These are phyloP conservation scores for Saccharomycopsis sp. DNA, from an alignment of 805 yeast species.

Conservation along the genomic window DNA sequence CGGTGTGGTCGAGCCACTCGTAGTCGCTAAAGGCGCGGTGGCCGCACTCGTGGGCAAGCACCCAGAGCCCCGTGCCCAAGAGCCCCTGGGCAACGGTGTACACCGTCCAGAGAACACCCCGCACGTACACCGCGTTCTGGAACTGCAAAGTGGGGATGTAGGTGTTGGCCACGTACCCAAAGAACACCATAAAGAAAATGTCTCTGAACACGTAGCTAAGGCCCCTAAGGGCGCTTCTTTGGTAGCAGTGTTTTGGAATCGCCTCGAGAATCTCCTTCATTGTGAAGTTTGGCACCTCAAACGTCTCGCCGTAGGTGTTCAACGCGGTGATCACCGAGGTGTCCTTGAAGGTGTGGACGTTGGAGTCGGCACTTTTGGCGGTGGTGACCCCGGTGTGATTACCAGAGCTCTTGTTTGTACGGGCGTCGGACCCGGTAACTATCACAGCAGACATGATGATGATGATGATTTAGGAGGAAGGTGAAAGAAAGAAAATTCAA, in stretches of 20 bases:
- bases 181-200: conserved; percentile 34
- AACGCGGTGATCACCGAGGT: conserved; percentile 29
- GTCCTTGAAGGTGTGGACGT: conserved; percentile 23
- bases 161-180: conserved; percentile 38
- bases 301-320: conserved; percentile 44
- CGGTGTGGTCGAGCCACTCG: conserved; percentile 62
- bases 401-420: not conserved
- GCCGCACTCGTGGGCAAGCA: conserved; percentile 87
- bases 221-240: conserved; percentile 42
- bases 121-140: conserved; percentile 30
- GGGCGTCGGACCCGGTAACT: conserved; percentile 24
- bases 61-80: conserved; percentile 46
- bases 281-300: conserved; percentile 53
- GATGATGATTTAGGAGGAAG: not conserved
- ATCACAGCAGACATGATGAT: conserved; percentile 29
- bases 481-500: conserved; percentile 1
- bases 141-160: conserved; percentile 31
- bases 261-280: conserved; percentile 49
- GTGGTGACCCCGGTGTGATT: conserved; percentile 3
- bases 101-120: conserved; percentile 51
- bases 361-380: conserved; percentile 24
- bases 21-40: conserved; percentile 78
- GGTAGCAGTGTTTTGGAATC: conserved; percentile 54
- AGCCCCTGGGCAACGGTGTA: conserved; percentile 52
- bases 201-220: conserved; percentile 47